Evolutionary conservation across 2,329 filamentous ascomycete species (phyloP), one percentile per base, ranked within the genome.

Genomic region (Neofusicoccum sp.): DNA sequence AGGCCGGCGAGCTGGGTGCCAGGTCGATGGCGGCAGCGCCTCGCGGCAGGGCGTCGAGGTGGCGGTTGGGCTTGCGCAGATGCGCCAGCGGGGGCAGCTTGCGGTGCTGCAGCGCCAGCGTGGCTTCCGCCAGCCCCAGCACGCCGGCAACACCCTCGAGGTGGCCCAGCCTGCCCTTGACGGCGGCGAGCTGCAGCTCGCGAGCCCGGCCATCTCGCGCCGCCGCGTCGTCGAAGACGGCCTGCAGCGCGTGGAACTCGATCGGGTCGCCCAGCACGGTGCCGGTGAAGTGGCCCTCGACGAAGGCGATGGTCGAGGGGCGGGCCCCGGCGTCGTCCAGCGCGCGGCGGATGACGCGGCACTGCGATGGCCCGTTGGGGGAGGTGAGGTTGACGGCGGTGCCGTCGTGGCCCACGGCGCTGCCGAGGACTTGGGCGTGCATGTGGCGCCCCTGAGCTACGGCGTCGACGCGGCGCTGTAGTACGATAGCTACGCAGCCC

Each of bases 271-370:
- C 84, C 1, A 79, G 78, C 41, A 74, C 75, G 3, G 56, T 86
- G 4, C 82, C 83, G 0, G 83, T 85, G 16, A 82, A 82, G 66
- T 86, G 84, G 2, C 80, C 79, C 65, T 86, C 78, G 26, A 78
- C 68, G 58, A 73, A 78, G 1, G 63, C 68, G 1, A 69, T 71
- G 2, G 67, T 58, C 2, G 63, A 58, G 3, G 66, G 65, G 24
- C 68, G 65, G 31, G 76, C 57, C 5, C 64, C 63, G 8, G 71
- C 70, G 3, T 71, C 69, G 9, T 65, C 67, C 60, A 76, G 75
- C 6, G 71, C 71, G 8, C 68, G 65, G 24, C 66, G 63, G 43
- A 76, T 75, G n/a, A 75, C 63, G 4, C 63, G 45, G 12, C 65
- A 67, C 62, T 77, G 75, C 12, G 72, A 71, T 26, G 68, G 66